Percentiles rank a stretch among this genome's conserved stretches.
Conservation (phyloP, 2,329 filamentous ascomycete species). For the Diaporthe sp. region DNA sequence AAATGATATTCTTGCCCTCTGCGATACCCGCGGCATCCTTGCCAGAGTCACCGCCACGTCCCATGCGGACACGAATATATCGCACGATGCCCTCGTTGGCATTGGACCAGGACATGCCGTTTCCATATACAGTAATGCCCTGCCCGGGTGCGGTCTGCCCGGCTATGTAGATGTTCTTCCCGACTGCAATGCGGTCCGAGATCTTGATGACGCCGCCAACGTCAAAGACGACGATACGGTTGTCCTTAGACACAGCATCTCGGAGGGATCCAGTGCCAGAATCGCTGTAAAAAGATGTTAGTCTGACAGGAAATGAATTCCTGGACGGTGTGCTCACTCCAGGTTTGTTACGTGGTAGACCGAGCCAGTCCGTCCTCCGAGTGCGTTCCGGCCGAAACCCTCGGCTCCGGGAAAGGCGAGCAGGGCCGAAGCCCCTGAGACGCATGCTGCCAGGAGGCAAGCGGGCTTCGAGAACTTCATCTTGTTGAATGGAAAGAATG, state of each 20-base stretch:
- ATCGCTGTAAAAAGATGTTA: slow-evolving; percentile 49
- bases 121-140: slow-evolving; percentile 67
- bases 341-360: slow-evolving; percentile 33
- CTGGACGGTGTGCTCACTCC: not conserved
- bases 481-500: slow-evolving; percentile 15
- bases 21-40: slow-evolving; percentile 69
- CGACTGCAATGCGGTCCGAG: slow-evolving; percentile 60
- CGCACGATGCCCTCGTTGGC: slow-evolving; percentile 67
- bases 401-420: slow-evolving; percentile 35
- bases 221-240: slow-evolving; percentile 65
- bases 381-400: slow-evolving; percentile 30
- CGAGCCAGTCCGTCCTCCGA: slow-evolving; percentile 21
- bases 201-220: slow-evolving; percentile 66
- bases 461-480: slow-evolving; percentile 23
- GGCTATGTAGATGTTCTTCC: slow-evolving; percentile 62
- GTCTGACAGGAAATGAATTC: not conserved
- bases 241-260: slow-evolving; percentile 62
- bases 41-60: slow-evolving; percentile 62
- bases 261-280: slow-evolving; percentile 63
- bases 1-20: slow-evolving; percentile 67
- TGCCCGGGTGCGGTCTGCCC: slow-evolving; percentile 64
- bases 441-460: slow-evolving; percentile 19
- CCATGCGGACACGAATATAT: slow-evolving; percentile 70
- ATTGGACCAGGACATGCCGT: slow-evolving; percentile 66
- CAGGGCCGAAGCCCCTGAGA: slow-evolving; percentile 21